Evolutionary conservation across 352 stramenopile genomes (phyloP).

Genomic region (Phytophthora idaei): DNA sequence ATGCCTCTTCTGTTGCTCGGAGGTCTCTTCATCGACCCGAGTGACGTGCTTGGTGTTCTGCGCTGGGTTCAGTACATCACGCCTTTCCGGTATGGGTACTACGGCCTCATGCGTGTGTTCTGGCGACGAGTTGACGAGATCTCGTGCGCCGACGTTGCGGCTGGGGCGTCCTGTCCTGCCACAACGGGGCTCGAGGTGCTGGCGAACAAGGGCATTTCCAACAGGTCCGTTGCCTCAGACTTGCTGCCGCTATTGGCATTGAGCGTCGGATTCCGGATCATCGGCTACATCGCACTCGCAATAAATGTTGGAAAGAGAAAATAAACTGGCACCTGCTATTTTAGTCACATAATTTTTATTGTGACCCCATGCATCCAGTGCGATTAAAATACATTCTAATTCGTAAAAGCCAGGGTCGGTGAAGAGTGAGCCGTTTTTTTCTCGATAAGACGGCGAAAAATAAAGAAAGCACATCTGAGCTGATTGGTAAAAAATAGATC

Average conservation of each 20-base stretch:
- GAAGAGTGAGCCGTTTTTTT: no score
- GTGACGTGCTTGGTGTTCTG: slow-evolving; percentile 43
- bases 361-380: background rate
- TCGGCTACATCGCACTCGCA: slow-evolving; percentile 38
- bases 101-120: slow-evolving; percentile 53
- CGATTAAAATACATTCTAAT: background rate
- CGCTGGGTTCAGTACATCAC: slow-evolving; percentile 60
- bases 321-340: slow-evolving; percentile 2
- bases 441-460: background rate
- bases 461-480: background rate
- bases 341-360: background rate
- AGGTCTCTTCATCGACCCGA: slow-evolving; percentile 51
- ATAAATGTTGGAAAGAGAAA: slow-evolving; percentile 31
- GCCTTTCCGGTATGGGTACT: slow-evolving; percentile 57
- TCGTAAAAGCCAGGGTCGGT: no score
- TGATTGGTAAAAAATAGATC: background rate
- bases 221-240: slow-evolving; percentile 31
- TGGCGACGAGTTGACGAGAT: slow-evolving; percentile 45
- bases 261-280: slow-evolving; percentile 36
- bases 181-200: slow-evolving; percentile 40
- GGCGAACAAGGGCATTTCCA: slow-evolving; percentile 38
- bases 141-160: slow-evolving; percentile 35
- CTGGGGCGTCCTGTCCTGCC: slow-evolving; percentile 28
- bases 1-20: slow-evolving; percentile 57
- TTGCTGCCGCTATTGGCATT: slow-evolving; percentile 32